Evolutionary conservation across 257 asterid species (phyloP), one percentile per base, ranked within the genome.

Genomic region (Knoxia roxburghii): DNA sequence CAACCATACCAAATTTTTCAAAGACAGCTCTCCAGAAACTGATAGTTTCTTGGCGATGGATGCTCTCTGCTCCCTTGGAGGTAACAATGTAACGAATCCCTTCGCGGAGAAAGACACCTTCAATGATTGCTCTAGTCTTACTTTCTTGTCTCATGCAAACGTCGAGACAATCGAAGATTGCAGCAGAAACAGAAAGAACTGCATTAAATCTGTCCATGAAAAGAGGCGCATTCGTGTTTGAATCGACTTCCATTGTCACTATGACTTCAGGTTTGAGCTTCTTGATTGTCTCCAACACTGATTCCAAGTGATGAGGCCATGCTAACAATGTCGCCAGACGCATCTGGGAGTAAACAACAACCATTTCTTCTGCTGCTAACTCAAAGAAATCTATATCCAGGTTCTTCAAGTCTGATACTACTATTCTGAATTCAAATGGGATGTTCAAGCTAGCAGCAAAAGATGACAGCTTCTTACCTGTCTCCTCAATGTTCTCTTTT

Each of bases 371-470:
- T 2, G 26, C 26, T 35, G 72, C 75, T 37, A 81, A 27, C 15
- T 77, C 75, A 29, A 82, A 79, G 37, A 73, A 26, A 35, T 75
- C 82, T 61, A 37, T 61, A 20, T 60, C 68, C 48, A 85, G 80
- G 55, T 77, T 68, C 57, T 56, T 15, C 61, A 73, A 65, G 41
- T 79, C 77, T 14, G 72, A 64, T 21, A 75, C 57, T 4, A 78
- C 69, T 59, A 65, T 61, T 49, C 57, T 49, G 61, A 76, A 84
- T 15, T 51, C 59, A 17, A 72, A 72, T 1, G 76, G 72, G 20
- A 81, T 65, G 35, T 71, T 71, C 58, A 79, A 41, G 71, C 70
- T 68, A 61, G 70, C 72, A n/a, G 84, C 83, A 73, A 77, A 83
- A 54, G 73, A 65, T 15, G 75, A 70, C 69, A 82, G 67, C 35